A percentile compares a stretch with the other conserved stretches of the same genome.
These are phyloP conservation scores for Candida krabiensis DNA, from an alignment of 805 yeast species.

Conservation along the genomic window DNA sequence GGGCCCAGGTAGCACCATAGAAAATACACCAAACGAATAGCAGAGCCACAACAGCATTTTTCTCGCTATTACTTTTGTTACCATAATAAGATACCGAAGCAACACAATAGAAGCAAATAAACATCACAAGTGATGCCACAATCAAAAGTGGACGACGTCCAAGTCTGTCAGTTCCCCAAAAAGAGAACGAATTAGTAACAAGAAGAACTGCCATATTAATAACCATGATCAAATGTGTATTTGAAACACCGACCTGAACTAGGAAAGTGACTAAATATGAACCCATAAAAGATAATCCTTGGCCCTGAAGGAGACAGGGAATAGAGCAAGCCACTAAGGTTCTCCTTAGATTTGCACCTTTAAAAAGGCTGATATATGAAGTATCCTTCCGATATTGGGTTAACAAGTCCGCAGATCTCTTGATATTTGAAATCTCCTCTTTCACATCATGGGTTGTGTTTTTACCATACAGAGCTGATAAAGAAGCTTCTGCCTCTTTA, in stretches of 20 bases:
- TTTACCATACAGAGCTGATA: slow-evolving; percentile 40
- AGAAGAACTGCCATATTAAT: slow-evolving; percentile 10
- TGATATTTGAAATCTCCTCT: slow-evolving; percentile 44
- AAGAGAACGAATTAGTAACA: slow-evolving; percentile 18
- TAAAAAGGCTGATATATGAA: slow-evolving; percentile 44
- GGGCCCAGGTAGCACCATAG: slow-evolving; percentile 28
- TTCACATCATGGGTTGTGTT: slow-evolving; percentile 35
- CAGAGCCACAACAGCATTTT: slow-evolving; percentile 29
- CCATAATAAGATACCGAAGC: slow-evolving; percentile 24
- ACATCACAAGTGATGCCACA: slow-evolving; percentile 23
- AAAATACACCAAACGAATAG: slow-evolving; percentile 22
- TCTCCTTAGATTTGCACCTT: slow-evolving; percentile 44
- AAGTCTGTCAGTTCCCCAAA: slow-evolving; percentile 40
- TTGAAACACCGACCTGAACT: slow-evolving; percentile 26
- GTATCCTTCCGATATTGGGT: slow-evolving; percentile 32
- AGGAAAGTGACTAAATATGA: slow-evolving; percentile 40
- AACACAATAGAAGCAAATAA: slow-evolving; percentile 11
- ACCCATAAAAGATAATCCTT: slow-evolving; percentile 47
- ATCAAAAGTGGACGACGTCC: slow-evolving; percentile 38
- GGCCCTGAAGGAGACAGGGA: slow-evolving; percentile 44
- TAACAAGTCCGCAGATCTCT: slow-evolving; percentile 23
- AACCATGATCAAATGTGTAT: slow-evolving; percentile 38
- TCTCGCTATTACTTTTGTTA: slow-evolving; percentile 15
- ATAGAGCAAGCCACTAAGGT: slow-evolving; percentile 38
- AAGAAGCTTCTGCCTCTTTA: slow-evolving; percentile 42